Evolutionary conservation across 2,329 filamentous ascomycete genomes (phyloP).

Genomic region (Aspergillus quadricinctus): DNA sequence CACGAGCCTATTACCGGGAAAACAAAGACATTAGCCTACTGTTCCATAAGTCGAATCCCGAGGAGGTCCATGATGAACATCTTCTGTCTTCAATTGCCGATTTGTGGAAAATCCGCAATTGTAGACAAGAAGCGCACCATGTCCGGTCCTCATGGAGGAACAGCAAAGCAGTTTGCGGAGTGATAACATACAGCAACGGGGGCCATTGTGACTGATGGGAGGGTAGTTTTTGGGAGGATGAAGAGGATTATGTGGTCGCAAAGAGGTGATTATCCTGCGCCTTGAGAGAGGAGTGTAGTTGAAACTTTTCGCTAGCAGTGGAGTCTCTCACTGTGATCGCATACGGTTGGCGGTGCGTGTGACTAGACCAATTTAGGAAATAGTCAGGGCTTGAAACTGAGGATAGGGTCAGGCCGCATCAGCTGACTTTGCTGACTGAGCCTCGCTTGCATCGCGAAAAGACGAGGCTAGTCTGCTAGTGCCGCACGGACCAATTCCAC

Average conservation of each 20-base stretch:
- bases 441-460: slow-evolving; percentile 10
- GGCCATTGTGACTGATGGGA: slow-evolving; percentile 66
- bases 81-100: background rate
- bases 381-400: background rate
- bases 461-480: slow-evolving; percentile 17
- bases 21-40: slow-evolving; percentile 87
- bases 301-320: slow-evolving; percentile 21
- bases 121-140: slow-evolving; percentile 19
- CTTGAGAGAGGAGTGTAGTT: slow-evolving; percentile 29
- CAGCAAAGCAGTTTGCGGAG: slow-evolving; percentile 79
- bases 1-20: slow-evolving; percentile 43
- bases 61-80: background rate
- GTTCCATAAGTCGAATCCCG: slow-evolving; percentile 48
- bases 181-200: slow-evolving; percentile 75
- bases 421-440: slow-evolving; percentile 3
- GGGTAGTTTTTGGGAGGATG: slow-evolving; percentile 24
- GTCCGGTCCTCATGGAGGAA: slow-evolving; percentile 53
- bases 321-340: slow-evolving; percentile 20
- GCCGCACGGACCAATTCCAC: slow-evolving; percentile 13
- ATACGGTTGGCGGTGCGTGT: slow-evolving; percentile 18
- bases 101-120: slow-evolving; percentile 19
- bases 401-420: slow-evolving; percentile 18
- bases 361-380: slow-evolving; percentile 20
- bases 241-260: slow-evolving; percentile 52
- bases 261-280: slow-evolving; percentile 91